These are phyloP conservation scores for Fusarium phyllophilum DNA, from an alignment of 2,329 filamentous ascomycete species.

Conservation along the genomic window DNA sequence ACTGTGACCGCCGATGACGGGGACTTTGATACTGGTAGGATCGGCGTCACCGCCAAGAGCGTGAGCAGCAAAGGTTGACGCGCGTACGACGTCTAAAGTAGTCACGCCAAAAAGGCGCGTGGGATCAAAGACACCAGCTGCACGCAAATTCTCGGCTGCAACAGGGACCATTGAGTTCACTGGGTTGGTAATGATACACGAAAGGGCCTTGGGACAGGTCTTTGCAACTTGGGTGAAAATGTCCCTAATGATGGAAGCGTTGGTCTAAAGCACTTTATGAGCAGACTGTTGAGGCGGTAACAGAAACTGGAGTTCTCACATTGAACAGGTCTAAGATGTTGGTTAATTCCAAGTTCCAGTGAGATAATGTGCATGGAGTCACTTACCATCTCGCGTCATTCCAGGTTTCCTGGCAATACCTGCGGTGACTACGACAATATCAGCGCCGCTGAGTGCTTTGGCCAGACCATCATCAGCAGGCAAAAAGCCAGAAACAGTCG, in stretches of 20 bases:
- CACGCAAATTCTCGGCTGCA: not conserved
- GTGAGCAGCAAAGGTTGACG: not conserved
- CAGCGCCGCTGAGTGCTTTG: not conserved
- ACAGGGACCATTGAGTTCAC: not conserved
- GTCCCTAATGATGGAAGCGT: not conserved
- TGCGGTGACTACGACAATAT: not conserved
- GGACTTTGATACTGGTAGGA: not conserved
- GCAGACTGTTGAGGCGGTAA: not conserved
- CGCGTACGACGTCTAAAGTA: not conserved
- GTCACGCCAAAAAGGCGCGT: not conserved
- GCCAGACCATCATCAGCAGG: not conserved
- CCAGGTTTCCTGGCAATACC: not conserved
- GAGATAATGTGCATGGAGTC: not conserved
- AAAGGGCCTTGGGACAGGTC: not conserved
- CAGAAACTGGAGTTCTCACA: not conserved
- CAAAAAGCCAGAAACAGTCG: not conserved
- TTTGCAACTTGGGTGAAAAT: not conserved
- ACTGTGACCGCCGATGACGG: not conserved
- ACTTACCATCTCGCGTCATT: not conserved
- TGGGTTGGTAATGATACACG: not conserved
- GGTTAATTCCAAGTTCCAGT: not conserved
- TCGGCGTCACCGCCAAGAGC: not conserved
- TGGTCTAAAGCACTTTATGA: not conserved
- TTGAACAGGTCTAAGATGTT: not conserved
- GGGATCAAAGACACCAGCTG: not conserved